Evolutionary conservation across 2,329 filamentous ascomycete species (phyloP).

Genomic region (Alternaria gaisen): DNA sequence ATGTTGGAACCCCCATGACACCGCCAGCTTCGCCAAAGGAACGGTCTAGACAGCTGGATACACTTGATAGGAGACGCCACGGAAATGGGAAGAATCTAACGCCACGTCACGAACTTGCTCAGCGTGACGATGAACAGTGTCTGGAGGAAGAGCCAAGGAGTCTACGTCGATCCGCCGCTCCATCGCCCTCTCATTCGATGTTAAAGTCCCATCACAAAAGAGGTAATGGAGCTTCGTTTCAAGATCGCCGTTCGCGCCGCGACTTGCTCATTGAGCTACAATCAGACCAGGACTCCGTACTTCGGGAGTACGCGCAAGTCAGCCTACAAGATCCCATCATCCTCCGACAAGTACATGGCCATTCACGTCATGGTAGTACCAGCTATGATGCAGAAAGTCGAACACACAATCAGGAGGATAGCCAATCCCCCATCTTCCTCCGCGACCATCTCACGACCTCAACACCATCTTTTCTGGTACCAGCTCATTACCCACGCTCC

Average conservation of each 20-base stretch:
- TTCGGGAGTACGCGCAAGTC: conserved; percentile 7
- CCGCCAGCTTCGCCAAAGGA: not conserved
- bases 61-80: not conserved
- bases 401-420: not conserved
- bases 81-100: not conserved
- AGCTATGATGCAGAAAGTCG: not conserved
- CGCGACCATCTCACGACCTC: not conserved
- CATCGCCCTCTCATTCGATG: conserved; percentile 2
- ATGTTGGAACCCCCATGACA: not conserved
- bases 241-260: not conserved
- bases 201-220: not conserved
- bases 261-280: conserved; percentile 9
- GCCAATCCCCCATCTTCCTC: not conserved
- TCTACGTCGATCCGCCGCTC: not conserved
- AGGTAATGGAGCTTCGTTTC: not conserved
- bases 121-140: not conserved
- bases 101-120: not conserved
- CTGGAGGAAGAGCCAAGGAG: not conserved
- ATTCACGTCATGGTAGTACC: not conserved
- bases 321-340: not conserved
- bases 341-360: not conserved
- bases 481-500: not conserved
- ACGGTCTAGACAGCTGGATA: not conserved
- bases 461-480: not conserved
- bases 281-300: conserved; percentile 8